Evolutionary conservation across 179 eudicot species (phyloP), one percentile per base, ranked within the genome.

Genomic region (Patellifolia procumbens): DNA sequence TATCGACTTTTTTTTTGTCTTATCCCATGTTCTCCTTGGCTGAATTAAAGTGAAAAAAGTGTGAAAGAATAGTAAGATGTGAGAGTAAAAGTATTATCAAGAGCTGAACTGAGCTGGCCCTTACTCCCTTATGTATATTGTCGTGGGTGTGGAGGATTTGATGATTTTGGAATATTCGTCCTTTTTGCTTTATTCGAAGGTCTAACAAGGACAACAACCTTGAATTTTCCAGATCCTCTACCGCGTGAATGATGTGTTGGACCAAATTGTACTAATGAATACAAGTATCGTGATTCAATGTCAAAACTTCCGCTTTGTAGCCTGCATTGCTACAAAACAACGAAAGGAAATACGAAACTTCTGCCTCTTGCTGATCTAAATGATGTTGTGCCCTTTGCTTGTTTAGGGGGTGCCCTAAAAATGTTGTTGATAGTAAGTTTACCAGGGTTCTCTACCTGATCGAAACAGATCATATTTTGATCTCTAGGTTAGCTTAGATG

Each of bases 201-300:
- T 77, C 69, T 76, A 68, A 59, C 62, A 24, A 17, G 24, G 35
- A 43, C 28, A 37, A 12, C 59, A 7, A n/a, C 72, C 45, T 78
- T 24, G 28, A 45, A 42, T 49, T 29, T 56, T 70, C 69, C 91
- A 93, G 98, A 77, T 80, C 98, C 98, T 78, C 90, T 90, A n/a
- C 90, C 92, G 2, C 91, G 97, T 8, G 97, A 90, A 72, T 88
- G 84, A 72, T 91, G 94, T 78, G 95, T 86, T 34, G 93, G 91
- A 19, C 95, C 97, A 53, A 86, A 85, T 67, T 91, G 98, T 88
- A 83, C 82, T 45, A 93, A 93, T 74, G 85, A 78, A 24, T 91
- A 87, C 87, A 93, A 90, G 86, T 91, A 91, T 81, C 92, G 98
- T 15, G 98, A 93, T 86, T 91, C 98, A 0, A 90, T 88, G 85